Evolutionary conservation across 106 monocot genomes (phyloP).

Genomic region (Phalaenopsis equestris): DNA sequence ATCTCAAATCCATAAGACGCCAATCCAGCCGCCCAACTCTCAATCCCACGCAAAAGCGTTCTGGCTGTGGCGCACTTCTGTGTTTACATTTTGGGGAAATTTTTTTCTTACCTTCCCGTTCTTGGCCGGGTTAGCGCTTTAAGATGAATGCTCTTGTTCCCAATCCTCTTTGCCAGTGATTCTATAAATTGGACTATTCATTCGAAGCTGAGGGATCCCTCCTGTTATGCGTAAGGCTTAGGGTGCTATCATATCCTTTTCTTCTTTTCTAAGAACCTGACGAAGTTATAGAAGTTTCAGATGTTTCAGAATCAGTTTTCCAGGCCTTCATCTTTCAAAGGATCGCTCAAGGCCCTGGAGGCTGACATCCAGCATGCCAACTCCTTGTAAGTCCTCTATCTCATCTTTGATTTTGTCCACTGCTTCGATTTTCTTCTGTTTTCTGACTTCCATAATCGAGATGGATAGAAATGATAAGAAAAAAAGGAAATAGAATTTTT

Average conservation of each 20-base stretch:
- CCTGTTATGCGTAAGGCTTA: background rate
- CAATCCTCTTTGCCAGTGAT: no score
- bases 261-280: background rate
- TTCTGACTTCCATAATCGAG: background rate
- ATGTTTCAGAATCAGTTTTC: slow-evolving; percentile 52
- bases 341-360: slow-evolving; percentile 56
- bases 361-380: slow-evolving; percentile 78
- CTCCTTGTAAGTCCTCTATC: slow-evolving; percentile 41
- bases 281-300: background rate
- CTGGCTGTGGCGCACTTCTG: no score
- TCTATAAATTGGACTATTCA: background rate
- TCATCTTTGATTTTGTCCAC: background rate
- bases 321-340: slow-evolving; percentile 44
- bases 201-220: background rate
- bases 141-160: background rate
- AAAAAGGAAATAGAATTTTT: no score
- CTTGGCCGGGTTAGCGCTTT: background rate
- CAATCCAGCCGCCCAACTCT: no score
- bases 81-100: background rate
- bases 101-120: background rate
- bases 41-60: no score
- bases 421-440: no score
- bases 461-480: no score
- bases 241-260: background rate
- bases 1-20: no score